These are phyloP conservation scores for Aaosphaeria arxii DNA, from an alignment of 2,329 filamentous ascomycete genomes.

Conservation along the genomic window DNA sequence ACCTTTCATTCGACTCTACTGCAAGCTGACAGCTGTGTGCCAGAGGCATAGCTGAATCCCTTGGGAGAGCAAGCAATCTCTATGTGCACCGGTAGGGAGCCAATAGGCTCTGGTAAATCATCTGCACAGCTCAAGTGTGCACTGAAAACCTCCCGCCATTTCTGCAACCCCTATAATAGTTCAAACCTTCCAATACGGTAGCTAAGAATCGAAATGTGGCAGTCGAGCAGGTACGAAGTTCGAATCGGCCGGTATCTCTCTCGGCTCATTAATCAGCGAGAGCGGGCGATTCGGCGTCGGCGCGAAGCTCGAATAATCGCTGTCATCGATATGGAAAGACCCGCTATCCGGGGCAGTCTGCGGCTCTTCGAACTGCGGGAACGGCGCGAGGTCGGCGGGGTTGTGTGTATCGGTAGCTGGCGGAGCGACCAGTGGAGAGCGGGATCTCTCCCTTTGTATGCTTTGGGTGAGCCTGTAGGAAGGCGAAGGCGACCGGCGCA, in stretches of 20 bases:
- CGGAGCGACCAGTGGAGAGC: conserved; percentile 15
- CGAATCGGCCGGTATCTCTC: conserved; percentile 9
- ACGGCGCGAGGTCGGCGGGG: conserved; percentile 9
- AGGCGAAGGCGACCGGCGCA: conserved; percentile 10
- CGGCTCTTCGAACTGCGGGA: conserved; percentile 17
- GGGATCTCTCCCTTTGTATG: neutral
- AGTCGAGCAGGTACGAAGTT: conserved; percentile 33
- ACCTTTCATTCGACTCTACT: too few relatives aligned
- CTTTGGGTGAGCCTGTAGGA: conserved; percentile 8
- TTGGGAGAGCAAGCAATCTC: too few relatives aligned
- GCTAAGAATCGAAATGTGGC: conserved; percentile 24
- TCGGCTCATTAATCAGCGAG: conserved; percentile 16
- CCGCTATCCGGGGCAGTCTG: conserved; percentile 31
- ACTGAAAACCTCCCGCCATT: too few relatives aligned
- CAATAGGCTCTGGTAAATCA: too few relatives aligned
- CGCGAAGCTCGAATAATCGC: conserved; percentile 21
- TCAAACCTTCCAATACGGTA: too few relatives aligned
- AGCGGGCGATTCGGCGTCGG: conserved; percentile 23
- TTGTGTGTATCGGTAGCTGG: conserved; percentile 5
- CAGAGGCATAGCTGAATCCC: too few relatives aligned
- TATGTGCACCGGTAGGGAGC: too few relatives aligned
- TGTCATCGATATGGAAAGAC: conserved; percentile 26
- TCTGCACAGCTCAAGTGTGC: too few relatives aligned
- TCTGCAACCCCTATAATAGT: too few relatives aligned
- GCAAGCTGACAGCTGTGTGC: too few relatives aligned